Evolutionary conservation across 2,329 filamentous ascomycete species (phyloP), one percentile per base, ranked within the genome.

Genomic region (Mariannaea sp.): DNA sequence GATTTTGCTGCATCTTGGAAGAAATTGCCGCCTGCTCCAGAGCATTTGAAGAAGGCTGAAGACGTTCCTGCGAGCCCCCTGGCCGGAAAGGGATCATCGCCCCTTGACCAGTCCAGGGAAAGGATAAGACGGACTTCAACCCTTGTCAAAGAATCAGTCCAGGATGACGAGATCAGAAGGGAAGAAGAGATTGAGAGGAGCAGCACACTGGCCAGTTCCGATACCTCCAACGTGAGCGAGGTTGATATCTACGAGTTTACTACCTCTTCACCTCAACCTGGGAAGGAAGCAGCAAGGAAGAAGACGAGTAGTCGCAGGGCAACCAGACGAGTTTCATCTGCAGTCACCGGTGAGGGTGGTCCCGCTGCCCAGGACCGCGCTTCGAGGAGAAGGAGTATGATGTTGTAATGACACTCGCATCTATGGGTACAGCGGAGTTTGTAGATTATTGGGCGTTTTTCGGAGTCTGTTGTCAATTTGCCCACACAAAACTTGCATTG

Each of bases 211-310:
- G 30, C 55, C 30, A 49, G 19, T 27, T 38, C 62, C 41, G 55
- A 64, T 36, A 58, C 57, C 5, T 65, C 64, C 19, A 58, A 60
- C 14, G 38, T 61, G 8, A 65, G 62, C 43, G 71, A 72, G 46
- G 59, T 68, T 9, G 82, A 85, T 59, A 72, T 83, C 6, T 84
- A 85, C 57, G 81, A 84, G 49, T 83, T 85, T 58, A 73, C 73
- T 6, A 73, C 71, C 52, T 76, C 77, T 3, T 80, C 80, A 5
- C 78, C 79, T 1, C 66, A 69, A 57, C 53, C 44, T 44, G 70
- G 69, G 19, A 66, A 68, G 53, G 70, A 70, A 35, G 65, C 65
- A 43, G 43, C 52, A 27, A 62, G 56, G 30, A 64, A 67, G 45
- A 65, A 56, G 50, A 46, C 60, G n/a, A 49, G 47, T 17, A 62